Conservation (phyloP, 108 stramenopile genomes). For the Pseudonitzschia delicatissima region DNA sequence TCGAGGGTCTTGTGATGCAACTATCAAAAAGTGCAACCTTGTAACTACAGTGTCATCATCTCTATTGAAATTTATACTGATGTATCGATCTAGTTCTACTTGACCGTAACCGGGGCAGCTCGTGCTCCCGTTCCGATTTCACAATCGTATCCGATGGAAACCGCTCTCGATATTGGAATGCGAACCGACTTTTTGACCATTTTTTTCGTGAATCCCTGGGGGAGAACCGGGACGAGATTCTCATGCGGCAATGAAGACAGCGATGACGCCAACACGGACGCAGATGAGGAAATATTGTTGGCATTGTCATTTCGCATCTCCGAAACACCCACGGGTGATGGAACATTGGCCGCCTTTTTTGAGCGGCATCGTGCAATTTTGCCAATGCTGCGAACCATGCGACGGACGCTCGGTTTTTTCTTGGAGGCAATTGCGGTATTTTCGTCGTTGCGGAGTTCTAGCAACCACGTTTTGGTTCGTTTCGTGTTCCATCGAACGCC, state of each 20-base stretch:
- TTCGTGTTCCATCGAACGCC: conserved; percentile 65
- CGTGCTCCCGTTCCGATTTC: conserved; percentile 20
- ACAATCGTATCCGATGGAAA: conserved; percentile 23
- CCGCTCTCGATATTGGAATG: conserved; percentile 21
- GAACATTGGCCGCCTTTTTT: no score
- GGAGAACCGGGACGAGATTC: not conserved
- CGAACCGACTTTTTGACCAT: conserved; percentile 6
- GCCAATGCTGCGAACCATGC: not conserved
- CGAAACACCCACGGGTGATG: no score
- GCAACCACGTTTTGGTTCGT: conserved; percentile 59
- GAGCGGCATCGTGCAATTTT: not conserved
- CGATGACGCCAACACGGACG: not conserved
- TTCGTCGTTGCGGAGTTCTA: not conserved
- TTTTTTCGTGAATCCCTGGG: not conserved
- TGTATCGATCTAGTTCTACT: not conserved
- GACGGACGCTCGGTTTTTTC: not conserved
- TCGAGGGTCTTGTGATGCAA: no score
- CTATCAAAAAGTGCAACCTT: no score
- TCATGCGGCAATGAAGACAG: not conserved
- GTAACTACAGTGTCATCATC: no score
- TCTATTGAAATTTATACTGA: no score
- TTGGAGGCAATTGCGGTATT: not conserved
- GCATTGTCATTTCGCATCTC: no score
- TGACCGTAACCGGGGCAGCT: not conserved
- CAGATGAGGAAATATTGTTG: not conserved